Evolutionary conservation across 2,329 filamentous ascomycete species (phyloP), one percentile per base, ranked within the genome.

Genomic region (Proliferodiscus dingleyae): DNA sequence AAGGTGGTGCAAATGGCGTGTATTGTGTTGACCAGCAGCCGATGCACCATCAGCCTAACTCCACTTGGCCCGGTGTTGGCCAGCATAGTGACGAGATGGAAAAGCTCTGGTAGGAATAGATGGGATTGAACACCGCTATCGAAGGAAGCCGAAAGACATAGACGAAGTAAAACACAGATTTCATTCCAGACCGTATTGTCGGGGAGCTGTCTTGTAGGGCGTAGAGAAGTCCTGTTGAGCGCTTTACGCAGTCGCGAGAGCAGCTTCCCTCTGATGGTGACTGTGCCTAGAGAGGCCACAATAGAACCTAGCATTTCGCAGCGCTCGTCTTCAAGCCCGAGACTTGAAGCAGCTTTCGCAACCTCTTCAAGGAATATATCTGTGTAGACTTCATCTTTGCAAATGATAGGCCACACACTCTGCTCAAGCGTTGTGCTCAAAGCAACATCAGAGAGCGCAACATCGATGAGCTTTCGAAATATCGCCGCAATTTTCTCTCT

Each of bases 151-250:
- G 80, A 76, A 11, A 85, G 67, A 50, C 80, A 84, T 52, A 86
- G 81, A 37, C 81, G 78, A 39, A 86, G 68, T 24, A 86, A 67
- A 37, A 85, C 72, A 58, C 81, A 83, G 22, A 86, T 79, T 62
- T 86, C 82, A n/a, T 72, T 66, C 82, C 82, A 86, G 7, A 84
- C 80, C 2, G 74, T 71, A 53, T 85, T 85, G 48, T 86, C 82
- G 7, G 80, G 77, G 2, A 86, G 68, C 41, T 77, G 70, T 53
- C 77, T 77, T 1, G 81, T 85, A n/a, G 81, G 80, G 29, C 81
- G 73, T 42, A 84, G 66, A 1, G 81, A 85, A 5, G 81, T 83
- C 47, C 81, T 73, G 56, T 84, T 85, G 37, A 86, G 66, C 2
- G 80, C 78, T 63, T 85, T 86, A 37, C 82, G 74, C 32, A 86